Conservation (phyloP, 139 green algal genomes). For the Desmodesmus armatus region DNA sequence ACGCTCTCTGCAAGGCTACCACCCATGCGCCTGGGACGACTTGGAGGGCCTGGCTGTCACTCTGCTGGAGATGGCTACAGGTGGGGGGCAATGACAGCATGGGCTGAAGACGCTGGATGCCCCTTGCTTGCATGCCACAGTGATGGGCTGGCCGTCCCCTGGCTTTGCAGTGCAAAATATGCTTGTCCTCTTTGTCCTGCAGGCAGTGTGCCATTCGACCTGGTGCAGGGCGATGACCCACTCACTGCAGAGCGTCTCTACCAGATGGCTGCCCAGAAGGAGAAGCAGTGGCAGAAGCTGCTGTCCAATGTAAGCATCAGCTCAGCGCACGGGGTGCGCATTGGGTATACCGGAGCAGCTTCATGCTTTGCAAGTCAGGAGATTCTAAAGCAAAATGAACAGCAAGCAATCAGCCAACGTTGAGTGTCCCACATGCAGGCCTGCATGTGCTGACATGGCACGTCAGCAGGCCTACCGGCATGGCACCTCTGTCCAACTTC, state of each 20-base stretch:
- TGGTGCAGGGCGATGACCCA: neutral
- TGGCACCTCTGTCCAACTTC: no score
- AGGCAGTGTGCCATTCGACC: neutral
- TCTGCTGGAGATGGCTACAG: conserved; percentile 42
- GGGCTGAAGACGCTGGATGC: no score
- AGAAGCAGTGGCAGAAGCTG: conserved; percentile 26
- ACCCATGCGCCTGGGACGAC: conserved; percentile 22
- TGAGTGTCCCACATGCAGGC: no score
- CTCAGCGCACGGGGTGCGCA: no score
- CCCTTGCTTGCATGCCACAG: neutral
- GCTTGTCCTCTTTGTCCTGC: no score
- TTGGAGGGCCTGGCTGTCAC: conserved; percentile 33
- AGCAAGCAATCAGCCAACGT: no score
- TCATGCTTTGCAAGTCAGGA: no score
- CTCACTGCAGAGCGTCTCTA: conserved; percentile 27
- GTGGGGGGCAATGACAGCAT: neutral
- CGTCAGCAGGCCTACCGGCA: no score
- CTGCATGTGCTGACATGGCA: no score
- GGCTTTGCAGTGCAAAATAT: neutral
- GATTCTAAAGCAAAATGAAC: no score
- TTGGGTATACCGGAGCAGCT: no score
- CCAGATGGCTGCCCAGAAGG: conserved; percentile 23
- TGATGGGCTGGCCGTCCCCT: neutral
- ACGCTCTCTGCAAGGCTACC: neutral
- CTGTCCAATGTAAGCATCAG: no score